Evolutionary conservation across 441 rosid species (phyloP), one percentile per base, ranked within the genome.

Genomic region (Erodium chrysanthum): DNA sequence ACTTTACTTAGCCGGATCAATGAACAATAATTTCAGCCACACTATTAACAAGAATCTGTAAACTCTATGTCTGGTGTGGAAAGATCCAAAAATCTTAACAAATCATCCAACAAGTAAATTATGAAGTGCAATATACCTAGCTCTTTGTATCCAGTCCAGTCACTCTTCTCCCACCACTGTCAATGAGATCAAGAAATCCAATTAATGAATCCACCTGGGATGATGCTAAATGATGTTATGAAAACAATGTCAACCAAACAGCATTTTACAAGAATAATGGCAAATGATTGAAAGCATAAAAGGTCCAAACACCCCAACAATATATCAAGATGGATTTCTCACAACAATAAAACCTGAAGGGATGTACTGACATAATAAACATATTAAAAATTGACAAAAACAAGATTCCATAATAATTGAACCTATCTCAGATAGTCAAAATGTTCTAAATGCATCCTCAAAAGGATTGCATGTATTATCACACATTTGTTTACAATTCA

Each of bases 131-230:
- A 65, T 68, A 68, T 89, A 94, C 98, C 98, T 83, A 94, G 87
- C 82, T 94, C 98, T 84, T 89, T 94, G 90, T 94, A 85, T 74
- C 98, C 98, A 21, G 88, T 91, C 98, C 97, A 94, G 80, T 94
- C 86, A 84, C 98, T 91, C 83, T 94, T 94, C 96, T 94, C 98
- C 98, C 98, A 94, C 98, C 98, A 94, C 98, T 94, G 98, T 81
- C 91, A 94, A 86, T 80, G 77, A 88, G 82, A 91, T 81, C 83
- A 91, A 85, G 70, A 86, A 90, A 90, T 82, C 85, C 80, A 79
- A 84, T 86, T 89, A 86, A 77, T 40, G 84, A 83, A 80, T 82
- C 84, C 79, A 84, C 86, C 91, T 75, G 82, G 86, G 83, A 79
- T 79, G 81, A 82, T 86, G 78, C 83, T 80, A 69, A 66, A 76